A percentile compares a stretch with the other conserved stretches of the same genome.
phyloP scores from a whole-genome alignment of 208 protist genomes.

The Baffinella frigidus region DNA sequence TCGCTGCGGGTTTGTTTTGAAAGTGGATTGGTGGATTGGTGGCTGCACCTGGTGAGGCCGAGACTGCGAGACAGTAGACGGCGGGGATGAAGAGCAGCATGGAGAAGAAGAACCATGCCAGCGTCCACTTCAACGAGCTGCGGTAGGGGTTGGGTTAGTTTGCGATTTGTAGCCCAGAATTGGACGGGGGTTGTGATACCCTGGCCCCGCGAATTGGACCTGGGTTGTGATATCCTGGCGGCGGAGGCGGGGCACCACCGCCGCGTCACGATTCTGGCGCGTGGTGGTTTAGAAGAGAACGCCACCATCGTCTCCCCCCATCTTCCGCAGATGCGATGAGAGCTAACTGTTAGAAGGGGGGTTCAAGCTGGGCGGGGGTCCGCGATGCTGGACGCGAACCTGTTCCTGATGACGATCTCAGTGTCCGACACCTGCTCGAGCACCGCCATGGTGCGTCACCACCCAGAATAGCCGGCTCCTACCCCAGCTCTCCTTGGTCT shows the following conservation, averaged over 20 bases:
- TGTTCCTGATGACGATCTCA: background rate
- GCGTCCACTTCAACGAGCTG: conserved; percentile 16
- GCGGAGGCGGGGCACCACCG: background rate
- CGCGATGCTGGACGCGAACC: background rate
- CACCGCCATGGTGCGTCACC: too few species aligned
- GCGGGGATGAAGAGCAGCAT: background rate
- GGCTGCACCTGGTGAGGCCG: background rate
- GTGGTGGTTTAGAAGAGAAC: background rate
- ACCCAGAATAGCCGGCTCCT: too few species aligned
- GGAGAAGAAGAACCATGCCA: conserved; percentile 26
- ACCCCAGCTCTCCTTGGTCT: too few species aligned
- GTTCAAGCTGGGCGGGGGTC: too few species aligned
- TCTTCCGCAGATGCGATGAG: background rate
- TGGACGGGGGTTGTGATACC: background rate
- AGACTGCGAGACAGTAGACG: background rate
- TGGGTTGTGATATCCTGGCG: background rate
- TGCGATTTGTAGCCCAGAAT: background rate
- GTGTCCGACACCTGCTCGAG: background rate
- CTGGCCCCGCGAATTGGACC: background rate
- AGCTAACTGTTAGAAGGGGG: background rate
- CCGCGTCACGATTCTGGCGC: background rate
- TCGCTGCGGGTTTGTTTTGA: too few species aligned
- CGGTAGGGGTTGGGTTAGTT: too few species aligned
- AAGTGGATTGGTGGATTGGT: background rate
- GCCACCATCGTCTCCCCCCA: too few species aligned